Conservation (phyloP, 2,329 filamentous ascomycete genomes). For the Paecilomyces niveus region DNA sequence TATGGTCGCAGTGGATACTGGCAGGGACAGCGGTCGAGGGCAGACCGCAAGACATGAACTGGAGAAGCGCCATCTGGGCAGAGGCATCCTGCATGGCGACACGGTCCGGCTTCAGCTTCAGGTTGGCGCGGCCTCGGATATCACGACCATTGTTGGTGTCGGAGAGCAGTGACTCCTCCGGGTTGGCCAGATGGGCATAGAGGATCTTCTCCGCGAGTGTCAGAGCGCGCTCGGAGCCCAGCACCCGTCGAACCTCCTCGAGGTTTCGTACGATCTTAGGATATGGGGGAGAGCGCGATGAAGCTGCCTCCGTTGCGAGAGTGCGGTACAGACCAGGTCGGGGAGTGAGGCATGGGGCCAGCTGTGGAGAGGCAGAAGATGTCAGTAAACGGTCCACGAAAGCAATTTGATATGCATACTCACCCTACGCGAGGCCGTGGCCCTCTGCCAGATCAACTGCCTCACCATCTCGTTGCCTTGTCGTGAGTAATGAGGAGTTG, state of each 20-base stretch:
- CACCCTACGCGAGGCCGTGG: slow-evolving; percentile 30
- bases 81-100: slow-evolving; percentile 99
- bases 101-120: slow-evolving; percentile 94
- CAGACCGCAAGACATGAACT: slow-evolving; percentile 97
- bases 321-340: slow-evolving; percentile 23
- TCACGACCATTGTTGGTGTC: slow-evolving; percentile 76
- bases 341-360: slow-evolving; percentile 27
- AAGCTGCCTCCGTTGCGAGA: slow-evolving; percentile 31
- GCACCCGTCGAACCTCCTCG: slow-evolving; percentile 64
- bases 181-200: slow-evolving; percentile 87
- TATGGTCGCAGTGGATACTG: slow-evolving; percentile 97
- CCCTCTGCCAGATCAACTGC: slow-evolving; percentile 33
- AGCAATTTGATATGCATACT: slow-evolving; percentile 6
- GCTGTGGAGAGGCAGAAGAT: slow-evolving; percentile 13
- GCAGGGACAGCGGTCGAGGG: slow-evolving; percentile 86
- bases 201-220: slow-evolving; percentile 97
- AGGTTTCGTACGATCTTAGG: slow-evolving; percentile 72
- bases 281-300: slow-evolving; percentile 67
- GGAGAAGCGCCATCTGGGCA: slow-evolving; percentile 94
- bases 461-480: slow-evolving; percentile 24
- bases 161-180: slow-evolving; percentile 77
- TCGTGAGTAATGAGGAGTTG: not conserved
- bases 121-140: slow-evolving; percentile 80
- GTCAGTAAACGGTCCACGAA: not conserved
- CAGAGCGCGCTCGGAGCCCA: slow-evolving; percentile 58